phyloP scores from a whole-genome alignment of 2,329 filamentous ascomycete species.

The Acephala macrosclerotiorum region DNA sequence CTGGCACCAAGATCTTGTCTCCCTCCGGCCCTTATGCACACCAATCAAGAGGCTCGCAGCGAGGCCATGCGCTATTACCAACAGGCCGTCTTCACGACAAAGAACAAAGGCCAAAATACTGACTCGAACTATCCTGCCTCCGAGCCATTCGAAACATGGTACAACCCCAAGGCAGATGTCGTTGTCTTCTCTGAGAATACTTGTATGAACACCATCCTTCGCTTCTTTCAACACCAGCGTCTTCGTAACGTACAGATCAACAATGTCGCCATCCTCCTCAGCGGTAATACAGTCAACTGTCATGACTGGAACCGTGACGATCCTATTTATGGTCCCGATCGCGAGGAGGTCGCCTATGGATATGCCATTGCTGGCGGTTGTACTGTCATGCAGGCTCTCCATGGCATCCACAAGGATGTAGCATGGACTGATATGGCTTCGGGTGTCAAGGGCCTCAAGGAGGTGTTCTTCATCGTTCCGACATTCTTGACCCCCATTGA shows the following conservation, averaged over 20 bases:
- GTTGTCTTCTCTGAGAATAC: background rate
- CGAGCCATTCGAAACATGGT: slow-evolving; percentile 1
- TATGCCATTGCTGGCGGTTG: slow-evolving; percentile 11
- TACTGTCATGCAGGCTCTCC: slow-evolving; percentile 14
- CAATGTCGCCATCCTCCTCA: slow-evolving; percentile 9
- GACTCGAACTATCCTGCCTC: background rate
- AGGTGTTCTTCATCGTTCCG: slow-evolving; percentile 15
- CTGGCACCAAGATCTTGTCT: background rate
- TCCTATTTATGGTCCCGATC: slow-evolving; percentile 7
- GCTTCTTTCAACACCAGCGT: slow-evolving; percentile 3
- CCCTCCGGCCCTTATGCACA: background rate
- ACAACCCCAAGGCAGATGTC: slow-evolving; percentile 12
- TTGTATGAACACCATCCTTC: slow-evolving; percentile 8
- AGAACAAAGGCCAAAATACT: background rate
- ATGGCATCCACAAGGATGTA: slow-evolving; percentile 10
- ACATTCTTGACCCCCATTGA: slow-evolving; percentile 5
- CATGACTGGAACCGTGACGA: slow-evolving; percentile 15
- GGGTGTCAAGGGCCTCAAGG: slow-evolving; percentile 2
- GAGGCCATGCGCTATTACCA: slow-evolving; percentile 2
- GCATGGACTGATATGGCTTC: slow-evolving; percentile 1
- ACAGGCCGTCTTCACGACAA: background rate
- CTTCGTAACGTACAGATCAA: background rate
- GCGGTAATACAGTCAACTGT: slow-evolving; percentile 9
- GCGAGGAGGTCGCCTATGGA: background rate
- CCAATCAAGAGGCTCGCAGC: background rate